A percentile compares a stretch with the other conserved stretches of the same genome.
These are phyloP conservation scores for Phytomonas sp. DNA, from an alignment of 208 protist genomes.

Conservation along the genomic window DNA sequence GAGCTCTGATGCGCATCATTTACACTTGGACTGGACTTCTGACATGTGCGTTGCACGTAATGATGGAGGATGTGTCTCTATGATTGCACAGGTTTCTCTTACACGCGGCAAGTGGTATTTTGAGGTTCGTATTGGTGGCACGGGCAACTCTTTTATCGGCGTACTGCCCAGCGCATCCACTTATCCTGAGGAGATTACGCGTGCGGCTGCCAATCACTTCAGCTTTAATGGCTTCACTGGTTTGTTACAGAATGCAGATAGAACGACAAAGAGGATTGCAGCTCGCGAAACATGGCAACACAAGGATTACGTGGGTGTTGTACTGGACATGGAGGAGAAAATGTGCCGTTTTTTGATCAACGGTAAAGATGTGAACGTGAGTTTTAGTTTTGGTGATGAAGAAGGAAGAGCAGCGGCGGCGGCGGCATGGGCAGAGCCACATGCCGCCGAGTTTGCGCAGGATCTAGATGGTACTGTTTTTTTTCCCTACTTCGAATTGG, in stretches of 20 bases:
- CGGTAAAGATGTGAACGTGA: constrained; percentile 27
- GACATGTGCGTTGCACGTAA: constrained; percentile 58
- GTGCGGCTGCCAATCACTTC: constrained; percentile 21
- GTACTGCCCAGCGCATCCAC: constrained; percentile 33
- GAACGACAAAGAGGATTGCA: background rate
- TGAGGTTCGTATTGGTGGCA: constrained; percentile 64
- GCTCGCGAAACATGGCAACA: constrained; percentile 9
- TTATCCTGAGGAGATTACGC: background rate
- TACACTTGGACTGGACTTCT: constrained; percentile 63
- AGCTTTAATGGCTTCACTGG: constrained; percentile 75
- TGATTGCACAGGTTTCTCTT: constrained; percentile 57
- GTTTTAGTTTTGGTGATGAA: constrained; percentile 10
- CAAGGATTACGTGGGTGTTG: constrained; percentile 75
- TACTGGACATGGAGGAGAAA: constrained; percentile 55
- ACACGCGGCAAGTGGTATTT: constrained; percentile 80
- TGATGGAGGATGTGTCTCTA: constrained; percentile 25
- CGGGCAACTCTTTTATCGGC: constrained; percentile 65
- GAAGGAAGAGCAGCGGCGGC: constrained; percentile 1
- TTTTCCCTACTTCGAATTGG: constrained; percentile 68
- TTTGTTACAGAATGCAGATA: constrained; percentile 23
- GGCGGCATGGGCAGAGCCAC: constrained; percentile 1
- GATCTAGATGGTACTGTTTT: constrained; percentile 19
- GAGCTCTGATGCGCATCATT: constrained; percentile 31
- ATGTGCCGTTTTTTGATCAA: constrained; percentile 67
- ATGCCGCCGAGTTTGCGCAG: background rate